Evolutionary conservation across 2,329 filamentous ascomycete genomes (phyloP), one percentile per base, ranked within the genome.

Genomic region (Cercospora nicotianae): DNA sequence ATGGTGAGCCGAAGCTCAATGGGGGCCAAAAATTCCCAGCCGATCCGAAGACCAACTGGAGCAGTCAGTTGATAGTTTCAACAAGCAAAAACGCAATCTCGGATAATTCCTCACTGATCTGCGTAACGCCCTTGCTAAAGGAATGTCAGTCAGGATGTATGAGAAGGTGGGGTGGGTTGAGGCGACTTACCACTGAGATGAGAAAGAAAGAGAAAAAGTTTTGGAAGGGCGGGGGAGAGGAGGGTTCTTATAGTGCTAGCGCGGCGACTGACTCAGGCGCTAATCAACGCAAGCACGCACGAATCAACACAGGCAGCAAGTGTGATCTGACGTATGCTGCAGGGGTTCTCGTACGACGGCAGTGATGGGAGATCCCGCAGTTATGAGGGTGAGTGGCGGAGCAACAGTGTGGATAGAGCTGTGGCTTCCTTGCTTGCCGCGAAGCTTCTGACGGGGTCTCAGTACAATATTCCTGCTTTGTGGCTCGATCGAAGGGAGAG

Each of bases 81-180:
- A 91, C 89, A 91, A 92, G 90, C 90, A 91, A 91, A 91, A 91
- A 92, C 86, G 87, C 87, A 86, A 87, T 88, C 89, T 93, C 91
- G 88, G 91, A 92, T 88, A 87, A 89, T 89, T 92, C 90, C 88
- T 93, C 90, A 93, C 88, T 90, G 89, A 87, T 87, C 89, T 87
- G 87, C 88, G 86, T 91, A 90, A 90, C 87, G 89, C 90, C 89
- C 88, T 82, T 89, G 89, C 83, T 85, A 88, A 87, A 81, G 3
- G 20, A 16, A 33, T 1, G 60, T 63, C 51, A 59, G 18, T 23
- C 30, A 26, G n/a, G 28, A n/a, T 57, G 51, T 13, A 33, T 58
- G n/a, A 55, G 20, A 9, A 30, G 16, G 45, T 45, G 48, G 55
- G 45, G 18, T 28, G 42, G 13, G 18, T 23, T 6, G 62, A 16